A percentile compares a stretch with the other conserved stretches of the same genome.
Conservation (phyloP, 768 basidiomycete species). For the Psilocybe subaeruginosa region DNA sequence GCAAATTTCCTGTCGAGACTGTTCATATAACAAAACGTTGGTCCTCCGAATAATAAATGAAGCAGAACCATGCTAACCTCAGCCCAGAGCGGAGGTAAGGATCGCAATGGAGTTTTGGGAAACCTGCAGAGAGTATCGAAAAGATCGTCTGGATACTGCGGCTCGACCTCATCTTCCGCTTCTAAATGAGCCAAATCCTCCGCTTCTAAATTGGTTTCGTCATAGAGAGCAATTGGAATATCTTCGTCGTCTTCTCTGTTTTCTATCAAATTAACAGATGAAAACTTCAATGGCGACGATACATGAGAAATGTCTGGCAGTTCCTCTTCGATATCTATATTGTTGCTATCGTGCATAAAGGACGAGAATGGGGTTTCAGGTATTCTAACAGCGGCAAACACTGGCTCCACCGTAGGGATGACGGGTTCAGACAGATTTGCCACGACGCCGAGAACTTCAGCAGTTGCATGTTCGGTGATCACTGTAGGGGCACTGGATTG, state of each 20-base stretch:
- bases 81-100: conserved; percentile 23
- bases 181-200: background rate
- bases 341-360: too few species aligned
- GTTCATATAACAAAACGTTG: background rate
- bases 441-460: background rate
- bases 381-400: background rate
- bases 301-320: background rate
- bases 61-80: conserved; percentile 17
- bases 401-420: background rate
- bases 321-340: background rate
- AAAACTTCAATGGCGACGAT: background rate
- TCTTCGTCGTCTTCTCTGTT: background rate
- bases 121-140: conserved; percentile 4
- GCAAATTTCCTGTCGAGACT: conserved; percentile 87
- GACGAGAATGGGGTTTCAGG: background rate
- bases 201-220: background rate
- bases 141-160: background rate
- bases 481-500: background rate
- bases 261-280: background rate
- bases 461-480: background rate
- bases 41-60: conserved; percentile 2
- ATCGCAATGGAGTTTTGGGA: conserved; percentile 14
- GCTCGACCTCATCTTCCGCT: background rate
- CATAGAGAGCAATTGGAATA: background rate
- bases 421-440: background rate